Conservation (phyloP, 2,329 filamentous ascomycete genomes). For the Sphaerulina musiva region DNA sequence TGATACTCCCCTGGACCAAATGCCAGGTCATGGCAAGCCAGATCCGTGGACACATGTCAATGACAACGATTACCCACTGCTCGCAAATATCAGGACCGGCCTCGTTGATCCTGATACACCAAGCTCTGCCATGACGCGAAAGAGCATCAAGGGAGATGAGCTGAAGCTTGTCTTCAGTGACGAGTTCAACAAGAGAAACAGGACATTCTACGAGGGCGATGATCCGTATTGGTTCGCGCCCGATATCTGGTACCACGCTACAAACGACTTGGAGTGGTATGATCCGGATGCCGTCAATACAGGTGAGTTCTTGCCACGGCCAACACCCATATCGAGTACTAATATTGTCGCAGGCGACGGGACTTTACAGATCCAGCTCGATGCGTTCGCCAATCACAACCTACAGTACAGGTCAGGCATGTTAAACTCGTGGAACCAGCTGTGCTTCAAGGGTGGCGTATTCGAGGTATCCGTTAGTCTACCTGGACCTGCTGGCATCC, state of each 20-base stretch:
- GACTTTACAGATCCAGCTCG: conserved; percentile 54
- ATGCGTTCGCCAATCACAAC: conserved; percentile 58
- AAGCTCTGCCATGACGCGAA: conserved; percentile 39
- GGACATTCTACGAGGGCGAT: conserved; percentile 53
- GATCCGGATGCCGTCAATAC: conserved; percentile 49
- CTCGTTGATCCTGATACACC: conserved; percentile 51
- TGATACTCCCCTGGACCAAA: conserved; percentile 37
- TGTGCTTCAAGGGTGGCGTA: conserved; percentile 51
- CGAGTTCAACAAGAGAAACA: conserved; percentile 49
- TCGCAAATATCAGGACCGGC: conserved; percentile 44
- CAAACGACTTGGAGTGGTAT: conserved; percentile 48
- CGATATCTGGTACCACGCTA: conserved; percentile 51
- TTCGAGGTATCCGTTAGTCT: conserved; percentile 49
- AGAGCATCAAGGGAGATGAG: conserved; percentile 42
- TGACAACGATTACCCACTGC: conserved; percentile 41
- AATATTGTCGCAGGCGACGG: conserved; percentile 13
- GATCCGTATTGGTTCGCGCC: conserved; percentile 51
- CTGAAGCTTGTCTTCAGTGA: conserved; percentile 51
- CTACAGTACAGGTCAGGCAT: conserved; percentile 47
- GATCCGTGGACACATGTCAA: conserved; percentile 45
- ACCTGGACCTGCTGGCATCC: conserved; percentile 45
- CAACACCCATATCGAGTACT: neutral
- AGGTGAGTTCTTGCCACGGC: conserved; percentile 17
- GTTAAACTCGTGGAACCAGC: conserved; percentile 48
- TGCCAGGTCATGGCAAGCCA: conserved; percentile 29